phyloP scores from a whole-genome alignment of 345 rosid genomes.

The Citrus sinensis region DNA sequence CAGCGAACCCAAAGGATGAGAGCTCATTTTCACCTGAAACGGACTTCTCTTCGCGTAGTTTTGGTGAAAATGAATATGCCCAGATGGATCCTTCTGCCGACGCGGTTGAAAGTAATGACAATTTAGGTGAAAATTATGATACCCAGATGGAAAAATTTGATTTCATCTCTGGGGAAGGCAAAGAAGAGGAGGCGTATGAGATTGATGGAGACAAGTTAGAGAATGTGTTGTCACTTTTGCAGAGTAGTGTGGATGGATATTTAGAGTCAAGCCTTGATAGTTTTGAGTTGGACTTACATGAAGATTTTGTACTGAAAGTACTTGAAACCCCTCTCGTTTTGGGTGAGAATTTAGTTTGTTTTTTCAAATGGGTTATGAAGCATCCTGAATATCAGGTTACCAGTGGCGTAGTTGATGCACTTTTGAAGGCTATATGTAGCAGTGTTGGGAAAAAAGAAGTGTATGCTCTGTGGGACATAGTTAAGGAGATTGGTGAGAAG shows the following conservation, averaged over 20 bases:
- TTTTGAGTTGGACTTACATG: constrained; percentile 37
- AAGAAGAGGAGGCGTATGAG: constrained; percentile 25
- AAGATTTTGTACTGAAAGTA: constrained; percentile 51
- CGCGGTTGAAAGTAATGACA: not conserved
- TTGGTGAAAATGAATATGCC: constrained; percentile 8
- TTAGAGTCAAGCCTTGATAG: constrained; percentile 50
- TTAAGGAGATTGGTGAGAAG: constrained; percentile 53
- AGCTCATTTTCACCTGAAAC: constrained; percentile 6
- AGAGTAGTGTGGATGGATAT: constrained; percentile 54
- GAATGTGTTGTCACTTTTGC: constrained; percentile 57
- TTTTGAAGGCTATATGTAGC: constrained; percentile 40
- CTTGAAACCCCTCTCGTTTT: constrained; percentile 47
- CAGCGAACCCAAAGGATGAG: constrained; percentile 25
- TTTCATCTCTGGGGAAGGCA: constrained; percentile 1
- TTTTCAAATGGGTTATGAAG: constrained; percentile 55
- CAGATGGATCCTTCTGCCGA: not conserved
- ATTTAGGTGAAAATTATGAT: constrained; percentile 24
- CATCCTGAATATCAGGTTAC: constrained; percentile 33
- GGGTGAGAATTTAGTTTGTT: constrained; percentile 58
- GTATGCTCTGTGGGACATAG: constrained; percentile 66
- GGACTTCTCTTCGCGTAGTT: constrained; percentile 13
- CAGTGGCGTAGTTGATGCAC: constrained; percentile 36
- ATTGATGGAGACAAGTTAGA: constrained; percentile 50
- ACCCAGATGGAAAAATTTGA: constrained; percentile 8
- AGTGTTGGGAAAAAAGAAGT: constrained; percentile 46